Percentiles rank a stretch among this genome's conserved stretches.
Evolutionary conservation across 2,329 filamentous ascomycete species (phyloP).

Genomic region (Pseudopithomyces maydicus): DNA sequence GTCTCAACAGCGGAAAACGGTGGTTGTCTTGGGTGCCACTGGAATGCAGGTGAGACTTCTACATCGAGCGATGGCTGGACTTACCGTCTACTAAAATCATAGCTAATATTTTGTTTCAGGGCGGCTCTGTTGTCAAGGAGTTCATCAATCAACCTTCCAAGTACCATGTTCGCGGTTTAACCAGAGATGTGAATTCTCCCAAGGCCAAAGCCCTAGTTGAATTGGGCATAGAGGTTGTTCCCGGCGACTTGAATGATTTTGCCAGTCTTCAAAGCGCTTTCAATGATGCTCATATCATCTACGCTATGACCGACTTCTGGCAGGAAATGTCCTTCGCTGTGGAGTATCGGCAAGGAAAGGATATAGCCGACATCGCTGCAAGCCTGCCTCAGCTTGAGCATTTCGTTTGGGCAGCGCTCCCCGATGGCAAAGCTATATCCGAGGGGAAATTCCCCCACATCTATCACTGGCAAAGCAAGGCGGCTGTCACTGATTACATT

Average conservation of each 20-base stretch:
- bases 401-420: neutral
- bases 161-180: neutral
- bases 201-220: neutral
- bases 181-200: neutral
- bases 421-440: neutral
- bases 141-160: neutral
- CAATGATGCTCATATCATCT: conserved; percentile 33
- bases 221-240: conserved; percentile 19
- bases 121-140: neutral
- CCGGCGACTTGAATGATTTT: conserved; percentile 17
- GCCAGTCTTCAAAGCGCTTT: conserved; percentile 19
- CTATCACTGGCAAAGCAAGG: neutral
- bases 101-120: neutral
- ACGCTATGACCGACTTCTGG: conserved; percentile 50
- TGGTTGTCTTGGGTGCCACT: too few species aligned
- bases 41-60: too few species aligned
- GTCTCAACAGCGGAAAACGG: too few species aligned
- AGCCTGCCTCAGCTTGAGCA: neutral
- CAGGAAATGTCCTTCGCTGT: conserved; percentile 11
- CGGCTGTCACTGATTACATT: neutral
- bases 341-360: neutral
- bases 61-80: too few species aligned
- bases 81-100: too few species aligned
- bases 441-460: neutral
- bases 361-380: neutral